A percentile compares a stretch with the other conserved stretches of the same genome.
Evolutionary conservation across 768 basidiomycete genomes (phyloP).

Genomic region (Suillus luteus): DNA sequence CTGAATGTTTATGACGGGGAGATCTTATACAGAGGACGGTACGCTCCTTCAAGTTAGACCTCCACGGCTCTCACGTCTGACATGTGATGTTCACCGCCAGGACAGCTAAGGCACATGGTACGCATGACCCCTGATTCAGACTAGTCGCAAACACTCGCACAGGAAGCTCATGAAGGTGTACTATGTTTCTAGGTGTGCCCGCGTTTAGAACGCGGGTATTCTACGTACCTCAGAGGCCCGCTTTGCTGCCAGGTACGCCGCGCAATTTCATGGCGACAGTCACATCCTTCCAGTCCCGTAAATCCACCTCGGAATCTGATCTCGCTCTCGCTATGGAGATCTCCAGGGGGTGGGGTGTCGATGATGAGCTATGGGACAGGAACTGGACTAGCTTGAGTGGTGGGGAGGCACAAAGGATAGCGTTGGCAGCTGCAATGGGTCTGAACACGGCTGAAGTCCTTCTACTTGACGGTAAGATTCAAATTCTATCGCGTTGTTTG

Average conservation of each 20-base stretch:
- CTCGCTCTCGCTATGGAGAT: constrained; percentile 51
- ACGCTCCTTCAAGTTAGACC: constrained; percentile 21
- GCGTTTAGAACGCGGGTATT: constrained; percentile 74
- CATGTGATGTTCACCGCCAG: constrained; percentile 31
- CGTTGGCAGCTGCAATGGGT: constrained; percentile 73
- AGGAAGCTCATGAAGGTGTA: background rate
- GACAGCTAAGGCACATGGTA: constrained; percentile 52
- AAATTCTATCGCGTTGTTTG: background rate
- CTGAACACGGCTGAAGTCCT: constrained; percentile 77
- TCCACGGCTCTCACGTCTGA: constrained; percentile 2
- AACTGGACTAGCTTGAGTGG: constrained; percentile 82
- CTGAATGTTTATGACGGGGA: constrained; percentile 70
- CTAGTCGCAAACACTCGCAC: constrained; percentile 12
- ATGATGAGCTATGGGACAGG: constrained; percentile 71
- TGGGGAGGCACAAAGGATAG: constrained; percentile 85
- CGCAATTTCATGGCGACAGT: constrained; percentile 66
- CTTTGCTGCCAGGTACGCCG: constrained; percentile 82
- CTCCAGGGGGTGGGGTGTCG: constrained; percentile 66
- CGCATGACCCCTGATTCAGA: constrained; percentile 12
- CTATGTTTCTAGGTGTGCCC: constrained; percentile 59
- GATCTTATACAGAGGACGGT: constrained; percentile 70
- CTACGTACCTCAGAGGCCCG: constrained; percentile 88
- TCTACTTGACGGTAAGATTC: constrained; percentile 69
- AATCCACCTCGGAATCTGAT: constrained; percentile 26
- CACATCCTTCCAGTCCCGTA: constrained; percentile 50